These are phyloP conservation scores for Castanea sativa DNA, from an alignment of 306 rosid genomes.

Conservation along the genomic window DNA sequence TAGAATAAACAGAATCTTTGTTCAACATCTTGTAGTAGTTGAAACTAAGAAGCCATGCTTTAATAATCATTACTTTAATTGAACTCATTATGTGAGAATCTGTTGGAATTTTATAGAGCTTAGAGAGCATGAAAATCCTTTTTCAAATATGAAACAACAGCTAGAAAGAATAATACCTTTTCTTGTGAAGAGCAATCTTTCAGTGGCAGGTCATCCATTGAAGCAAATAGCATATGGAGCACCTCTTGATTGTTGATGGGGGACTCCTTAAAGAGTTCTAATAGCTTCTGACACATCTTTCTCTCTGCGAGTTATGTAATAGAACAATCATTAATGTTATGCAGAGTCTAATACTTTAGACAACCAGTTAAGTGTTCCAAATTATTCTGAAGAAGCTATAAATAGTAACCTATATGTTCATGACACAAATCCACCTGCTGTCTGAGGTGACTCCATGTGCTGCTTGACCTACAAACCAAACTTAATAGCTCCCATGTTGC, in stretches of 20 bases:
- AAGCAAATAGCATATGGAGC: slow-evolving; percentile 47
- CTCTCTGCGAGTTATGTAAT: slow-evolving; percentile 38
- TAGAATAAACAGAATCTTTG: neutral
- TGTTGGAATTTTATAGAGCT: neutral
- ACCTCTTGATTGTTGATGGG: slow-evolving; percentile 52
- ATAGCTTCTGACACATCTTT: slow-evolving; percentile 41
- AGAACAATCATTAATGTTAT: slow-evolving; percentile 2
- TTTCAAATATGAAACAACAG: slow-evolving; percentile 7
- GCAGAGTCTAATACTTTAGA: neutral
- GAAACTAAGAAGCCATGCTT: neutral
- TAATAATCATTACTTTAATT: neutral
- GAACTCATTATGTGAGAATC: neutral
- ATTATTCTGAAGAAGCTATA: neutral
- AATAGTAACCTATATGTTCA: slow-evolving; percentile 27
- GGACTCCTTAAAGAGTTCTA: slow-evolving; percentile 28
- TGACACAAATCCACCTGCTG: slow-evolving; percentile 32
- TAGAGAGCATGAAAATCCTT: neutral
- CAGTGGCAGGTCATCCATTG: slow-evolving; percentile 47
- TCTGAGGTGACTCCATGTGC: slow-evolving; percentile 21
- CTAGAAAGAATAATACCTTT: slow-evolving; percentile 33
- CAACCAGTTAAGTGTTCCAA: neutral
- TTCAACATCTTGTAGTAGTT: neutral
- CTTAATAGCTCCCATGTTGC: slow-evolving; percentile 44
- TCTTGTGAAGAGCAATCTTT: slow-evolving; percentile 42
- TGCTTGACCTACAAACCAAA: slow-evolving; percentile 24